Base-by-base conservation (phyloP, 129 eudicot genomes). In the Ambrosia artemisiifolia region DNA sequence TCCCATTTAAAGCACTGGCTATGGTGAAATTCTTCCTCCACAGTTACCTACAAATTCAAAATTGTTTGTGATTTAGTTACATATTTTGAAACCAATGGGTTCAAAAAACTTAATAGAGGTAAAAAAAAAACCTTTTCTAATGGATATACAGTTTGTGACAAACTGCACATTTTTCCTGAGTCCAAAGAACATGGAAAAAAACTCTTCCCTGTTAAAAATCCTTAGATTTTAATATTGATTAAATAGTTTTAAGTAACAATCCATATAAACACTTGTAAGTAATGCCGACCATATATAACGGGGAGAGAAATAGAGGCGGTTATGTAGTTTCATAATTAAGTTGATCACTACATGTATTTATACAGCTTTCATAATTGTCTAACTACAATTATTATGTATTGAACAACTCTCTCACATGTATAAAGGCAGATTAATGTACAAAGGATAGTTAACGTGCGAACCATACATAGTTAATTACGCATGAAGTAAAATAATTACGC, bases 71-170 rank as follows among this genome's bases (percentile, higher is more conserved):
- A n/a, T n/a, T n/a, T n/a, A n/a, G n/a, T n/a, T 54, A 12, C 64
- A 42, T 54, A 30, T 46, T 55, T 55, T 75, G 28, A 42, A 66
- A 75, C 73, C 11, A 13, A 13, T 18, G 10, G n/a, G 1, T 18
- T 74, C 10, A 16, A 1, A 17, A 36, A n/a, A n/a, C n/a, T n/a
- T n/a, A n/a, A n/a, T 7, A 54, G 16, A 44, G 5, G 14, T 30
- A 10, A 5, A 16, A 18, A 19, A 12, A 12, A 18, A 63, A 94
- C 98, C 96, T 94, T 94, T 79, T 94, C 98, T 3, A 90, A 71
- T 16, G 98, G 98, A 81, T 94, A 94, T 0, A 88, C 98, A 3
- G 96, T 90, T 88, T 94, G 3, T 81, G 80, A 69, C 98, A 90
- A 12, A 72, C 79, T 1, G 87, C 85, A 70, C 98, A 94, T 78